Evolutionary conservation across 2,329 filamentous ascomycete species (phyloP).

Genomic region (Aspergillus viridinutans): DNA sequence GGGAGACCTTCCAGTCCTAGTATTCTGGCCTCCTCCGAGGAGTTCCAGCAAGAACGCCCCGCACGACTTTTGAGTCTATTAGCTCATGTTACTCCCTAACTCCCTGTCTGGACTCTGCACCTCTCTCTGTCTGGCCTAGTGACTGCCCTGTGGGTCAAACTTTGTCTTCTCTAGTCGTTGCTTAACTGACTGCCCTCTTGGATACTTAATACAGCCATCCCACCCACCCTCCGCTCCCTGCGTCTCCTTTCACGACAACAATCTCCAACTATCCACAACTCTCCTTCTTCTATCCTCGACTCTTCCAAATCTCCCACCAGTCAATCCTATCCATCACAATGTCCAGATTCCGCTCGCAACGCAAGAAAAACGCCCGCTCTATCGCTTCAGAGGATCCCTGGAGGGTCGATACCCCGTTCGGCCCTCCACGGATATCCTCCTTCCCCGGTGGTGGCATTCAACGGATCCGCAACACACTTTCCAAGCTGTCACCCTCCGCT

Average conservation of each 20-base stretch:
- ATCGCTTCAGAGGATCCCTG: slow-evolving; percentile 25
- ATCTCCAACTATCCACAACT: neutral
- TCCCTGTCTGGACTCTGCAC: slow-evolving; percentile 1
- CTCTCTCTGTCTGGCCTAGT: slow-evolving; percentile 3
- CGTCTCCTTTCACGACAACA: neutral
- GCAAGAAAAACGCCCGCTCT: slow-evolving; percentile 22
- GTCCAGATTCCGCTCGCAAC: slow-evolving; percentile 17
- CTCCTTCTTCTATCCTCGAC: neutral
- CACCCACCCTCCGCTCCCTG: neutral
- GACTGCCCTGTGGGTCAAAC: neutral
- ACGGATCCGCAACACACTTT: slow-evolving; percentile 33
- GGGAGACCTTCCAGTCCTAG: neutral
- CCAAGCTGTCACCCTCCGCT: slow-evolving; percentile 30
- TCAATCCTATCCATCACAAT: slow-evolving; percentile 4
- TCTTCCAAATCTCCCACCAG: neutral
- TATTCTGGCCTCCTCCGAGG: neutral
- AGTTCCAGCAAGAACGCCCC: neutral
- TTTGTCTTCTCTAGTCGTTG: neutral
- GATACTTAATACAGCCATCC: neutral
- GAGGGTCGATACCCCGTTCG: slow-evolving; percentile 30
- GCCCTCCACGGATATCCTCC: slow-evolving; percentile 26
- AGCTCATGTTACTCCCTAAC: slow-evolving; percentile 1
- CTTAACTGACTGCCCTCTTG: slow-evolving; percentile 1
- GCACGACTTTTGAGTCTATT: neutral
- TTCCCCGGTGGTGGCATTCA: slow-evolving; percentile 28